These are phyloP conservation scores for Lanmaoa pseudosensibilis DNA, from an alignment of 768 basidiomycete species.

Conservation along the genomic window DNA sequence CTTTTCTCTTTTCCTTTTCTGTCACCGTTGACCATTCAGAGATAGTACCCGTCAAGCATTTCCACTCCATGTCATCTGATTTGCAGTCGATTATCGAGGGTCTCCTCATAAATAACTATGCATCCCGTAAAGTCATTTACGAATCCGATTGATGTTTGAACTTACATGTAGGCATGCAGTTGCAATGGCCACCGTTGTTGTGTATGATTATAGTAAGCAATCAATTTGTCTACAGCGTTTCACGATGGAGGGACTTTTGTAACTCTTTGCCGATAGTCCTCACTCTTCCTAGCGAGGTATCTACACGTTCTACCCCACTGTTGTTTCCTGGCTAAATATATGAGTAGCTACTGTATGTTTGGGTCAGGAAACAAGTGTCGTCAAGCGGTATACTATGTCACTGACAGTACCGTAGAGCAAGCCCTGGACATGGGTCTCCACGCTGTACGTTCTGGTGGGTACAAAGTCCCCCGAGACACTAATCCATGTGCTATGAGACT, in stretches of 20 bases:
- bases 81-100: not conserved
- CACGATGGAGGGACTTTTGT: not conserved
- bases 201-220: not conserved
- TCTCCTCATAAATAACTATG: not conserved
- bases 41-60: not conserved
- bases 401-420: not conserved
- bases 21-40: not conserved
- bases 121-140: not conserved
- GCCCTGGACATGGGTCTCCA: not conserved
- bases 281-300: not conserved
- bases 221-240: not conserved
- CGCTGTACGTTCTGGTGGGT: not conserved
- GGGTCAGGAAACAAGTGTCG: not conserved
- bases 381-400: not conserved
- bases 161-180: not conserved
- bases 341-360: not conserved
- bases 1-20: not conserved
- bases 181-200: not conserved
- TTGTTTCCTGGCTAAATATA: not conserved
- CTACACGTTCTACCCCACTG: not conserved
- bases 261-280: not conserved
- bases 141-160: not conserved
- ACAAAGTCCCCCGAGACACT: not conserved
- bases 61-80: not conserved
- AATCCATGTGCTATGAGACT: not conserved